Percentiles rank a stretch among this genome's conserved stretches.
Evolutionary conservation across 108 stramenopile species (phyloP).

Genomic region (Heterococcus sp.): DNA sequence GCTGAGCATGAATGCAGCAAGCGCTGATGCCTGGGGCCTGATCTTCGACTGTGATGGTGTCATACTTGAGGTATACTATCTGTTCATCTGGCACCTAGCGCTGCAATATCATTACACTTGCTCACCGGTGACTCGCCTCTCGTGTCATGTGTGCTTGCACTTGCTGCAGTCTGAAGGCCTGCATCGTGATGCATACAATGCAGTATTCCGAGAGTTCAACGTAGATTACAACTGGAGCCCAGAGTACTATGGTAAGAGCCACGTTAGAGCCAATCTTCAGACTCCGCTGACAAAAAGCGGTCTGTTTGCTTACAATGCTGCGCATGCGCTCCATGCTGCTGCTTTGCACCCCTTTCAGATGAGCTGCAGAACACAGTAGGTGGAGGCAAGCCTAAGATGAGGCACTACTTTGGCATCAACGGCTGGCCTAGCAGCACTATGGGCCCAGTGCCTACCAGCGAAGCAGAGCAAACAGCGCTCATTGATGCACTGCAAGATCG

Average conservation of each 20-base stretch:
- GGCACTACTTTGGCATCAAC: constrained; percentile 44
- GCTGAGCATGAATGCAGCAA: no score
- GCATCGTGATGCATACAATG: constrained; percentile 47
- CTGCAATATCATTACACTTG: background rate
- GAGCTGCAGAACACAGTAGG: constrained; percentile 7
- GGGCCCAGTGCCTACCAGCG: constrained; percentile 17
- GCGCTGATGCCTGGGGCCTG: constrained; percentile 16
- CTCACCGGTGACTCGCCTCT: background rate
- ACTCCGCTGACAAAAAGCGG: background rate
- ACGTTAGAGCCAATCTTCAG: background rate
- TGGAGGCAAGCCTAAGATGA: constrained; percentile 50
- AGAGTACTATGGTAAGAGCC: constrained; percentile 34
- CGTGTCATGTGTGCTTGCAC: background rate
- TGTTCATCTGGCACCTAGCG: background rate
- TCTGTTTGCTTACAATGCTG: background rate
- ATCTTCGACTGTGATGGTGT: constrained; percentile 52
- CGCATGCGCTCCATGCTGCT: background rate
- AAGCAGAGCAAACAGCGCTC: constrained; percentile 14
- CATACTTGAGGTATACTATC: constrained; percentile 32
- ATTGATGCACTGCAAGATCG: constrained; percentile 35
- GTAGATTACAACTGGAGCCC: constrained; percentile 44
- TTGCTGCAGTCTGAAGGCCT: constrained; percentile 33
- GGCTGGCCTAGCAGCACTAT: constrained; percentile 40
- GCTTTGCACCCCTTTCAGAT: background rate
- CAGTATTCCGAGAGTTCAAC: constrained; percentile 31